phyloP scores from a whole-genome alignment of 768 basidiomycete species.

The Lactarius indigo region DNA sequence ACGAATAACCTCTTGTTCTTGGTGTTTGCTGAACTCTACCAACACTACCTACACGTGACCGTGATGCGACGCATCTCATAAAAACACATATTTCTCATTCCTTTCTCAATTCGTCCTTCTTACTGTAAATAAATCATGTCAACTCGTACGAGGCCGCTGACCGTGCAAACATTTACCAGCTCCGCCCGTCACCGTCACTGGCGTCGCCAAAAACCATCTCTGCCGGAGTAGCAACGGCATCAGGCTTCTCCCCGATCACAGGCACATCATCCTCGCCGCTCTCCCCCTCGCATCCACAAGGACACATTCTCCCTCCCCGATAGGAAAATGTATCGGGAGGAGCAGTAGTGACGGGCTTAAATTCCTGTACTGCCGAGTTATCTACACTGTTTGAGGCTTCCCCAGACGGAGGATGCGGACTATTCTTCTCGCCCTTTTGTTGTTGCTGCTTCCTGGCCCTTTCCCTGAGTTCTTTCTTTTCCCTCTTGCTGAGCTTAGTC shows the following conservation, averaged over 20 bases:
- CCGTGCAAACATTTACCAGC: neutral
- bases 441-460: neutral
- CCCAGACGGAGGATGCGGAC: neutral
- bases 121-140: too few species aligned
- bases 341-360: neutral
- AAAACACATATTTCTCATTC: neutral
- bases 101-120: neutral
- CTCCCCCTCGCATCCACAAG: conserved; percentile 3
- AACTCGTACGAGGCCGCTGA: neutral
- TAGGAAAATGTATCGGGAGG: conserved; percentile 1
- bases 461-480: neutral
- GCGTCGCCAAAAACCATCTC: neutral
- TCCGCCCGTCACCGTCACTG: neutral
- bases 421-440: conserved; percentile 19
- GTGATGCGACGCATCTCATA: conserved; percentile 5
- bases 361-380: conserved; percentile 11
- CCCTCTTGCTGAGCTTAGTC: neutral
- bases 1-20: neutral
- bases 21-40: neutral
- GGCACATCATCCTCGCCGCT: conserved; percentile 4
- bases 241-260: neutral
- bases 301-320: conserved; percentile 4
- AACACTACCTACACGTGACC: conserved; percentile 13
- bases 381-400: neutral
- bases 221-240: neutral